Base-by-base conservation (phyloP, 2,329 filamentous ascomycete genomes). In the Clonostachys chloroleuca region DNA sequence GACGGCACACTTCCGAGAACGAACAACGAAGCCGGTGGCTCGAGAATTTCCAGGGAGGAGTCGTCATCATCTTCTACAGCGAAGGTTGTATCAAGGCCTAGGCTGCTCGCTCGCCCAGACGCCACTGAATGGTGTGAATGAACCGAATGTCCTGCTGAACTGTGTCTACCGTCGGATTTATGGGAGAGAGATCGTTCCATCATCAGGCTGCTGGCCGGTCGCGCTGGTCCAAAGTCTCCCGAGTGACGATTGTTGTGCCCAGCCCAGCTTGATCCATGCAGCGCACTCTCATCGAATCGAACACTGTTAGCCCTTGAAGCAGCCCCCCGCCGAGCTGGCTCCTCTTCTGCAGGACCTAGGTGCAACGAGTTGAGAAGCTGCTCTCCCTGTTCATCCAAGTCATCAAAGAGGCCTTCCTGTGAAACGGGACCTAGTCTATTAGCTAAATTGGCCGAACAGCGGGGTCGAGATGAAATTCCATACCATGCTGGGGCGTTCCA, bases 251-350 rank as follows among this genome's bases (percentile, higher is more conserved):
- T 88, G 53, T 82, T 83, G 59, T 95, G 89, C 9, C 71, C 70
- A 37, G 85, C 86, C 81, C 94, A 95, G 64, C 91, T 80, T 9
- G 81, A 91, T 43, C 89, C 87, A 57, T 96, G 91, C 56, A 96
- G 83, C 13, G 92, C 92, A 60, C 90, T 96, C 64, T 97, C 92
- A 61, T 97, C 94, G 59, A 99, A 99, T 36, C 94, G 88, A 56
- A 99, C 94, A 61, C 94, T 97, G 63, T 97, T 97, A 43, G 94
- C 92, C 56, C 94, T 81, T 16, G 94, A 99, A 16, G 90, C 87
- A 17, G 89, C 89, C 46, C 94, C 89, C 52, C 92, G 82, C 36
- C 90, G 83, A 48, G 90, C 84, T 34, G 88, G 88, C 61, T 92
- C 87, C 52, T 97, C 91, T 52, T 96, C 92, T 6, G 86, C 80